These are phyloP conservation scores for Ustilaginoidea virens DNA, from an alignment of 2,329 filamentous ascomycete genomes.

Conservation along the genomic window DNA sequence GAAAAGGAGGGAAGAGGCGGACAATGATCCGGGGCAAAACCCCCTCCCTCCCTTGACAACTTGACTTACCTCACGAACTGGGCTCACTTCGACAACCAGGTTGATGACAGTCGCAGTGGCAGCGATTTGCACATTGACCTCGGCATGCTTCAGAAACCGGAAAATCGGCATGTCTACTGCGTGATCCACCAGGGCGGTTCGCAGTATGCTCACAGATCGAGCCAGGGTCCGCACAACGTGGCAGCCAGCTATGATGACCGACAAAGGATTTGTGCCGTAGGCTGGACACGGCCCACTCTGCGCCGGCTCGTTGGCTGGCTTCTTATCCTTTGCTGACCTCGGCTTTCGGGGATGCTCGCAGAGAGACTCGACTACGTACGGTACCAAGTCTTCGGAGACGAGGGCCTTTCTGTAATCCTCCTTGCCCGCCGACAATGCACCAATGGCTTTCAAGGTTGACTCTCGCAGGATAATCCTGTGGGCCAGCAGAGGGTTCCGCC, in stretches of 20 bases:
- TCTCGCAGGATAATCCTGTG: conserved; percentile 68
- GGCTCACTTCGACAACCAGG: conserved; percentile 74
- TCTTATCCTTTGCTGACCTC: conserved; percentile 22
- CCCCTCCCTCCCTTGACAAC: too few species aligned
- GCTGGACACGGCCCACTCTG: conserved; percentile 20
- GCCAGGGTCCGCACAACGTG: conserved; percentile 68
- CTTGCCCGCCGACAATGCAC: conserved; percentile 66
- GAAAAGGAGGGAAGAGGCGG: too few species aligned
- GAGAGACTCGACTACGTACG: conserved; percentile 73
- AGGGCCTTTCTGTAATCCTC: conserved; percentile 74
- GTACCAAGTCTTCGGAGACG: conserved; percentile 65
- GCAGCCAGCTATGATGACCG: conserved; percentile 74
- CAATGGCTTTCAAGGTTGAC: conserved; percentile 60
- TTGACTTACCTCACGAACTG: conserved; percentile 70
- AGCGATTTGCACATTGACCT: conserved; percentile 70
- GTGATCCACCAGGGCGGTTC: conserved; percentile 78
- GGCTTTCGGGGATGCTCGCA: conserved; percentile 37
- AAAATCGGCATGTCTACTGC: conserved; percentile 67
- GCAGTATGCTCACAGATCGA: conserved; percentile 66
- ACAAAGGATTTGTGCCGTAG: conserved; percentile 58
- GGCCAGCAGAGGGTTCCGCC: conserved; percentile 40
- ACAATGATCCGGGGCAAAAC: too few species aligned
- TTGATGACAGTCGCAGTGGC: conserved; percentile 78
- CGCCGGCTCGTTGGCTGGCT: conserved; percentile 17
- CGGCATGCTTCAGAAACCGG: conserved; percentile 54